These are phyloP conservation scores for Rhizophagus sp. DNA, from an alignment of 192 early-diverging fungal species.

Conservation along the genomic window DNA sequence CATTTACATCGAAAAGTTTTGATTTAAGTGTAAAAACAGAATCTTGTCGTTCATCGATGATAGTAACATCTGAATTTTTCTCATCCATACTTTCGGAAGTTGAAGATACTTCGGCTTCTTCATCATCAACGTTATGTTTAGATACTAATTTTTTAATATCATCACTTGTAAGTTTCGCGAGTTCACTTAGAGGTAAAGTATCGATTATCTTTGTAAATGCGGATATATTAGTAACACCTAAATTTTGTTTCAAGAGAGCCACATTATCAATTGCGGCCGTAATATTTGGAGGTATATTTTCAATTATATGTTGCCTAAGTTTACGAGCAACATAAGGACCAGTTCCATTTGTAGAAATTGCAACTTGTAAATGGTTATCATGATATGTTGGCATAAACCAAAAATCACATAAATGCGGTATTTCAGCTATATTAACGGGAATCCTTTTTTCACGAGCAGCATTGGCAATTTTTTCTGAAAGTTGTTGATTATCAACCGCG, in stretches of 20 bases:
- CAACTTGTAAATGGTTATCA: conserved; percentile 72
- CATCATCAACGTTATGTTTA: conserved; percentile 41
- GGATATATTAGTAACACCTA: conserved; percentile 52
- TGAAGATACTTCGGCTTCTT: conserved; percentile 24
- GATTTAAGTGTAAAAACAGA: neutral
- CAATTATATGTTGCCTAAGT: conserved; percentile 62
- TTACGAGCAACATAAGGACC: conserved; percentile 61
- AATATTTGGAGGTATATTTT: conserved; percentile 58
- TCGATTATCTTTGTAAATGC: conserved; percentile 62
- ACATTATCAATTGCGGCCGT: conserved; percentile 63
- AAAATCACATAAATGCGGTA: conserved; percentile 77
- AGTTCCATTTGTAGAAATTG: conserved; percentile 78
- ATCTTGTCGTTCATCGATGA: neutral
- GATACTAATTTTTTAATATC: conserved; percentile 52
- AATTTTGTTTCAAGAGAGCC: conserved; percentile 45
- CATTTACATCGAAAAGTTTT: conserved; percentile 1
- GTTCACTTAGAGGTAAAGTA: conserved; percentile 52
- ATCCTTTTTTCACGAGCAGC: conserved; percentile 48
- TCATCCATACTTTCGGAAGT: neutral
- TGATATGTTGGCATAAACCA: conserved; percentile 74
- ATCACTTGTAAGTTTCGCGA: conserved; percentile 40
- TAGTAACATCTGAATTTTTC: conserved; percentile 12
- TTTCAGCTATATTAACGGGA: conserved; percentile 78
- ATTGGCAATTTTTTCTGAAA: conserved; percentile 39
- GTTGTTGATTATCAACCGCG: conserved; percentile 35